Conservation (phyloP, 2,329 filamentous ascomycete species). For the Sporothrix phasma region DNA sequence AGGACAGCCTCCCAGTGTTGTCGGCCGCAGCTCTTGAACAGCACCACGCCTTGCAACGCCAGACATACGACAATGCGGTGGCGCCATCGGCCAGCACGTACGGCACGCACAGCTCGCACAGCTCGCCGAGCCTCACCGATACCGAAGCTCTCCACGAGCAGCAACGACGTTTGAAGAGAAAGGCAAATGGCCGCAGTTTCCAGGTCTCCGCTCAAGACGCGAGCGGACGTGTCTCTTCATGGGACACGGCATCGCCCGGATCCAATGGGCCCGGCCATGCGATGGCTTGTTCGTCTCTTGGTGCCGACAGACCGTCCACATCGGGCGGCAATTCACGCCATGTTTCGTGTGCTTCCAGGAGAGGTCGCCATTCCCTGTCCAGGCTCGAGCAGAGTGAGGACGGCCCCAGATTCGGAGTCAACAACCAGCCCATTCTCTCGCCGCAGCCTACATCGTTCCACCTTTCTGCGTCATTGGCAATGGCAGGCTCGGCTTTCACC, state of each 20-base stretch:
- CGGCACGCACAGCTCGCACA: background rate
- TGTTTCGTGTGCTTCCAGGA: background rate
- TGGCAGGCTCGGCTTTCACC: conserved; percentile 6
- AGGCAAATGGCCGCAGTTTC: background rate
- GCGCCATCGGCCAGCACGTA: background rate
- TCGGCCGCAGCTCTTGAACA: background rate
- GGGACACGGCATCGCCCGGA: background rate
- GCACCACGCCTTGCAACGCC: background rate
- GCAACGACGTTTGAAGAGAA: background rate
- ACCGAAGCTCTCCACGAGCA: background rate
- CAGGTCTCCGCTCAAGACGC: background rate
- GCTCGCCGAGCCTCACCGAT: background rate
- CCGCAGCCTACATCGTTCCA: conserved; percentile 16
- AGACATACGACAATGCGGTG: background rate
- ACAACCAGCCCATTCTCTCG: conserved; percentile 13
- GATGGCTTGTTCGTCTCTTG: background rate
- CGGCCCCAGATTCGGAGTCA: background rate
- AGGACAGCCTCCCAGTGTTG: background rate
- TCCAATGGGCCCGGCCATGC: background rate
- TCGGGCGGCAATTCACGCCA: background rate
- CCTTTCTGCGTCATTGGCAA: conserved; percentile 13
- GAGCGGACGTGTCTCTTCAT: background rate
- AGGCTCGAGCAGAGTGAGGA: background rate
- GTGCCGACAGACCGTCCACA: background rate
- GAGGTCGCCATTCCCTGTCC: background rate